Percentiles rank a stretch among this genome's conserved stretches.
Conservation (phyloP, 768 basidiomycete species). For the Amanita inopinata region DNA sequence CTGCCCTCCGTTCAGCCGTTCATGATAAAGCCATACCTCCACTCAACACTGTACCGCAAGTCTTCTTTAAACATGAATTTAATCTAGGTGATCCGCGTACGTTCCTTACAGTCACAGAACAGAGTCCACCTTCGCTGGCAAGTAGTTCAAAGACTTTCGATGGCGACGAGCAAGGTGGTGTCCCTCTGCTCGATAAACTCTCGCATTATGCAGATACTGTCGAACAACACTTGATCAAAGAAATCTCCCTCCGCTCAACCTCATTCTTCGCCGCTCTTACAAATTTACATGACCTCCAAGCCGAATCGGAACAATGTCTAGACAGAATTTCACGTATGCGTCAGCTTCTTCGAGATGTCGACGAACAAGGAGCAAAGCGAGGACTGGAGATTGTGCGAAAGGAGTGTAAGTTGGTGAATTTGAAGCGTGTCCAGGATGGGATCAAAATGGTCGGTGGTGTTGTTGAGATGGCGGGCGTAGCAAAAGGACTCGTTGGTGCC, state of each 20-base stretch:
- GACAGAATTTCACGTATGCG: constrained; percentile 67
- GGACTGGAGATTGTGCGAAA: constrained; percentile 68
- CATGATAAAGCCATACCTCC: constrained; percentile 48
- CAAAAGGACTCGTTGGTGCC: constrained; percentile 62
- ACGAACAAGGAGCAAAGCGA: constrained; percentile 65
- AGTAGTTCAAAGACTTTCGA: constrained; percentile 19
- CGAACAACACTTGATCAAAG: constrained; percentile 89
- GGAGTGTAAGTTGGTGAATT: constrained; percentile 49
- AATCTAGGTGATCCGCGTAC: constrained; percentile 73
- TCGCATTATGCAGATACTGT: constrained; percentile 89
- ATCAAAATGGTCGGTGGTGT: constrained; percentile 59
- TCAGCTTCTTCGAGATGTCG: constrained; percentile 61
- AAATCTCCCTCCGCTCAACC: constrained; percentile 82
- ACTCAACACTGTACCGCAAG: constrained; percentile 63
- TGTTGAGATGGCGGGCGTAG: constrained; percentile 68
- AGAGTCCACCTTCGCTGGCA: constrained; percentile 56
- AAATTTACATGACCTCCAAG: constrained; percentile 87
- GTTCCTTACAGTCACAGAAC: constrained; percentile 69
- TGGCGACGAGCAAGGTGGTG: not conserved
- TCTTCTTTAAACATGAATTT: constrained; percentile 77
- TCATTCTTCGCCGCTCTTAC: constrained; percentile 96
- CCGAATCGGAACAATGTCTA: constrained; percentile 80
- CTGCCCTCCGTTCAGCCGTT: constrained; percentile 16
- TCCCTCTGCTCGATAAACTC: constrained; percentile 75
- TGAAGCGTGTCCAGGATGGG: constrained; percentile 52